Percentiles rank a stretch among this genome's conserved stretches.
Conservation (phyloP, 1,284 basidiomycete species). For the Pterulicium gracile region DNA sequence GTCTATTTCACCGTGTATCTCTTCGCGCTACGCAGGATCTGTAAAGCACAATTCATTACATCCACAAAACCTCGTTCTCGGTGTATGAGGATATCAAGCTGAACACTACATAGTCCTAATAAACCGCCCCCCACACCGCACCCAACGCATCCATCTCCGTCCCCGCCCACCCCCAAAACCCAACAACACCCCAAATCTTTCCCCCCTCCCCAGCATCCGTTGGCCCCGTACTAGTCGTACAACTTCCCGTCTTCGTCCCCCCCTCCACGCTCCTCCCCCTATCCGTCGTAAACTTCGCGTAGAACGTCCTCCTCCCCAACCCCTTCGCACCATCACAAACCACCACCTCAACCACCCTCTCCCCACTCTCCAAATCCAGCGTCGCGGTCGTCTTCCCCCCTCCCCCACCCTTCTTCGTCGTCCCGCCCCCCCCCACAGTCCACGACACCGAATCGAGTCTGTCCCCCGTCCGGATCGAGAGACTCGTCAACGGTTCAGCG, state of each 20-base stretch:
- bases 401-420: background rate
- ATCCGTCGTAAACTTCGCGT: slow-evolving; percentile 20
- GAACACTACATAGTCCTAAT: no score
- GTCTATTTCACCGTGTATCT: no score
- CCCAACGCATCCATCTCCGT: slow-evolving; percentile 24
- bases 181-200: slow-evolving; percentile 14
- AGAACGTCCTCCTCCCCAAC: slow-evolving; percentile 17
- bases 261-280: slow-evolving; percentile 17
- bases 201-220: slow-evolving; percentile 17
- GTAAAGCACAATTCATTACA: no score
- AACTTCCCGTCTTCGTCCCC: slow-evolving; percentile 20
- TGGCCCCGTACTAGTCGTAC: slow-evolving; percentile 18
- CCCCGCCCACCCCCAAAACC: slow-evolving; percentile 22
- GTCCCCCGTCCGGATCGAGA: slow-evolving; percentile 21
- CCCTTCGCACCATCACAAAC: background rate
- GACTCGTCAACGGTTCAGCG: slow-evolving; percentile 16
- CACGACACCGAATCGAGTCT: slow-evolving; percentile 22
- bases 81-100: no score
- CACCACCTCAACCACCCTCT: background rate
- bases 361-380: slow-evolving; percentile 17
- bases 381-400: background rate
- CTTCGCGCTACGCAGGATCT: no score
- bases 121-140: slow-evolving; percentile 20
- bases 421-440: slow-evolving; percentile 18
- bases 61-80: no score